Evolutionary conservation across 2,329 filamentous ascomycete species (phyloP).

Genomic region (Phaeosphaeria sp.): DNA sequence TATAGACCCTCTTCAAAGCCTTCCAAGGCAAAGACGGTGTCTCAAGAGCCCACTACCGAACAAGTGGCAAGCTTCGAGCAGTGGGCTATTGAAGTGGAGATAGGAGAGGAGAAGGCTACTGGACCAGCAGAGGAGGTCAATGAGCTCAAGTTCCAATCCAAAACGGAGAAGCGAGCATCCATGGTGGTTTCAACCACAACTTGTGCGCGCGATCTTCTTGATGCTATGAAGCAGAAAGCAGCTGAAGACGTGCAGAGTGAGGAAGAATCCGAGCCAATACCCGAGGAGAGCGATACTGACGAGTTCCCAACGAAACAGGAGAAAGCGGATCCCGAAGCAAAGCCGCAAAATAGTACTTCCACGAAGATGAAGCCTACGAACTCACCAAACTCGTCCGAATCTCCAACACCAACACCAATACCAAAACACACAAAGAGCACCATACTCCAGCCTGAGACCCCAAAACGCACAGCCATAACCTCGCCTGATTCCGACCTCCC

Average conservation of each 20-base stretch:
- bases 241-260: not conserved
- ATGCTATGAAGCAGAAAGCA: conserved; percentile 1
- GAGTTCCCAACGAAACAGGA: not conserved
- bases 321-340: not conserved
- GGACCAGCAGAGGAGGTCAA: not conserved
- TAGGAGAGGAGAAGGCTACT: not conserved
- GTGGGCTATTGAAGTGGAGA: not conserved
- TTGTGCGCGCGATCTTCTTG: not conserved
- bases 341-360: not conserved
- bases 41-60: not conserved
- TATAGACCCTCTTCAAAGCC: not conserved
- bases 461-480: not conserved
- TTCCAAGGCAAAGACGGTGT: not conserved
- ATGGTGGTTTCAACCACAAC: not conserved
- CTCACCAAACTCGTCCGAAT: not conserved
- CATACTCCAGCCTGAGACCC: no score
- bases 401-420: not conserved
- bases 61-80: not conserved
- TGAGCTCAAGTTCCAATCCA: not conserved
- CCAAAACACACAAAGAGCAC: no score
- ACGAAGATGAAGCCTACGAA: not conserved
- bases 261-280: not conserved
- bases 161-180: not conserved
- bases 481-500: not conserved
- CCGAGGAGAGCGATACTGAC: not conserved